Conservation (phyloP, 495 filamentous ascomycete species). For the Aspergillus kassunensis region DNA sequence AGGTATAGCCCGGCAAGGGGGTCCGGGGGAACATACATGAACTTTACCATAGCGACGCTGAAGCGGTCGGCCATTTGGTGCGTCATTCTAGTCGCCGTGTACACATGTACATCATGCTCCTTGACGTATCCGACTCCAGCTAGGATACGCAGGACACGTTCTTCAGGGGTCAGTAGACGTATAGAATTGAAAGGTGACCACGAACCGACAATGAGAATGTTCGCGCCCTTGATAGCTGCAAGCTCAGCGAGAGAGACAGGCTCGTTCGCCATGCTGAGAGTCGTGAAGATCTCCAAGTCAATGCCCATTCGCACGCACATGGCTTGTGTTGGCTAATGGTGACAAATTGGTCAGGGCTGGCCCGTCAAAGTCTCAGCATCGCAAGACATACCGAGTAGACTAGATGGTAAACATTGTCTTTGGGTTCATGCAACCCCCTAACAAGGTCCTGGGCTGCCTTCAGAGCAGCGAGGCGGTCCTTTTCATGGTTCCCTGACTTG, state of each 20-base stretch:
- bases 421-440: conserved; percentile 9
- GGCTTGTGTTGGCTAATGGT: conserved; percentile 13
- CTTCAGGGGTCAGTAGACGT: conserved; percentile 2
- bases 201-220: conserved; percentile 11
- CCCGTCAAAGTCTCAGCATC: too few relatives aligned
- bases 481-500: conserved; percentile 1
- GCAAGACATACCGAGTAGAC: conserved; percentile 13
- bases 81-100: conserved; percentile 15
- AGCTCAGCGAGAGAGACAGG: conserved; percentile 13
- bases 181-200: too few relatives aligned
- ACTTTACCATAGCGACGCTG: conserved; percentile 15
- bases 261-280: conserved; percentile 1
- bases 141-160: conserved; percentile 19
- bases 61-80: conserved; percentile 16
- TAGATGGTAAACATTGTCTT: conserved; percentile 11
- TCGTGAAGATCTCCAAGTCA: conserved; percentile 19
- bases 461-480: conserved; percentile 15
- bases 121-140: conserved; percentile 17
- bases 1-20: neutral
- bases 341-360: too few relatives aligned
- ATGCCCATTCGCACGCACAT: conserved; percentile 18
- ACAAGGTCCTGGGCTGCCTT: conserved; percentile 14
- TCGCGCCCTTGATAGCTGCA: conserved; percentile 13
- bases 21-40: conserved; percentile 1
- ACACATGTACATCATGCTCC: conserved; percentile 12